Evolutionary conservation across 2,329 filamentous ascomycete genomes (phyloP).

Genomic region (Emmonsiellopsis sp.): DNA sequence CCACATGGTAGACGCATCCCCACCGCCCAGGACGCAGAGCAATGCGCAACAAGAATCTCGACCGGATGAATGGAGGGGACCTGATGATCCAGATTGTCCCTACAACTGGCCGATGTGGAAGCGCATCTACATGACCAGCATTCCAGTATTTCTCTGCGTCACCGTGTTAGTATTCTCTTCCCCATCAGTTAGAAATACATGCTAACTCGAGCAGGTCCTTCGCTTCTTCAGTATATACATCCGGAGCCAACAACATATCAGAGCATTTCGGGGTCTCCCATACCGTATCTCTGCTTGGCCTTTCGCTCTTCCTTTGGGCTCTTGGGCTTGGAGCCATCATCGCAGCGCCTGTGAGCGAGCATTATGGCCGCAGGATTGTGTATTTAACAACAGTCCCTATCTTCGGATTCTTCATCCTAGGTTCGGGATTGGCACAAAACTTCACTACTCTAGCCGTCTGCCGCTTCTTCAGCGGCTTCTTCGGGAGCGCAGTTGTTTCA

Average conservation of each 20-base stretch:
- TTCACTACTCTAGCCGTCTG: constrained; percentile 12
- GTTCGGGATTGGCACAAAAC: constrained; percentile 13
- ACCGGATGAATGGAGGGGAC: background rate
- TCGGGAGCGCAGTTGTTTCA: constrained; percentile 13
- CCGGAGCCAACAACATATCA: no score
- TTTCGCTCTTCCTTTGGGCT: no score
- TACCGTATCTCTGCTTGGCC: no score
- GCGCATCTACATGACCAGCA: constrained; percentile 4
- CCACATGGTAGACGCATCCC: no score
- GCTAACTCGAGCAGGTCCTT: no score
- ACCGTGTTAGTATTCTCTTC: background rate
- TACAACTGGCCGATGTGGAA: constrained; percentile 3
- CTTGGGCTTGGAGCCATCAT: no score
- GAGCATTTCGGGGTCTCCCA: no score
- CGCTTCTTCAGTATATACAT: no score
- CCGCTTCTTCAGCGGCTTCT: constrained; percentile 16
- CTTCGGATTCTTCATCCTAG: constrained; percentile 22
- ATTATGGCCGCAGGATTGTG: constrained; percentile 18
- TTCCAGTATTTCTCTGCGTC: constrained; percentile 1
- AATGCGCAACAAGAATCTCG: background rate
- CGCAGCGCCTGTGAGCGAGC: no score
- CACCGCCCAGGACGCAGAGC: no score
- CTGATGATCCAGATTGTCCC: background rate
- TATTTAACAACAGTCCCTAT: constrained; percentile 25
- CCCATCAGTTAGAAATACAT: no score